Percentiles rank a stretch among this genome's conserved stretches.
Conservation (phyloP, 202 grass and related monocot genomes). For the Zoysia matrella region DNA sequence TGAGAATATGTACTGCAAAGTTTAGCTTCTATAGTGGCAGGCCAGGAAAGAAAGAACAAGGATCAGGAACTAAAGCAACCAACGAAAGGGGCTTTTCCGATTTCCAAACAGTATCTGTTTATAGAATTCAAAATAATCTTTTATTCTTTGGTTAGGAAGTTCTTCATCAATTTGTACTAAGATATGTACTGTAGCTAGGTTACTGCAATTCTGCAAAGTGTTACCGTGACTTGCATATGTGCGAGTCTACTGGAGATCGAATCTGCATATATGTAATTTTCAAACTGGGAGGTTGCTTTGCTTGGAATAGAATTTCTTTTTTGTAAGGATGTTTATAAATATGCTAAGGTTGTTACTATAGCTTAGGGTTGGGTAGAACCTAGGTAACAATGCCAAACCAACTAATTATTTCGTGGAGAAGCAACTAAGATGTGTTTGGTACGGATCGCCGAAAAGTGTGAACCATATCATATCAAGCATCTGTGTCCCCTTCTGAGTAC, state of each 20-base stretch:
- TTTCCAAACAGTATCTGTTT: slow-evolving; percentile 30
- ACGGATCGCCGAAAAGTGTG: slow-evolving; percentile 54
- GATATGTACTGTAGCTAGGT: not conserved
- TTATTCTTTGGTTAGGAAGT: slow-evolving; percentile 44
- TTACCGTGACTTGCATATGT: slow-evolving; percentile 38
- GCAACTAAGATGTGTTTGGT: slow-evolving; percentile 55
- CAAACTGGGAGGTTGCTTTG: not conserved
- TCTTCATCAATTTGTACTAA: slow-evolving; percentile 17
- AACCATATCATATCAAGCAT: slow-evolving; percentile 56
- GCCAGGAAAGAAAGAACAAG: slow-evolving; percentile 40
- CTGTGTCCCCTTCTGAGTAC: slow-evolving; percentile 38
- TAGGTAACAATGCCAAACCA: slow-evolving; percentile 56
- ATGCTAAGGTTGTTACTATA: not conserved
- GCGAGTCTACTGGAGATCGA: slow-evolving; percentile 36
- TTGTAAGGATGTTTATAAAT: slow-evolving; percentile 17
- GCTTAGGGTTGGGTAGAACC: slow-evolving; percentile 40
- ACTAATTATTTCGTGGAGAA: slow-evolving; percentile 32
- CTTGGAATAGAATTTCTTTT: slow-evolving; percentile 39
- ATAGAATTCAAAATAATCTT: slow-evolving; percentile 26
- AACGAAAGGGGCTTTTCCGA: slow-evolving; percentile 50
- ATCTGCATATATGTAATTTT: slow-evolving; percentile 23
- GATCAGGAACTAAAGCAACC: slow-evolving; percentile 53
- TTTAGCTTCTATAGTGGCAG: slow-evolving; percentile 26
- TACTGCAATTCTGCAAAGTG: not conserved
- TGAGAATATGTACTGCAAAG: slow-evolving; percentile 39